Evolutionary conservation across 345 rosid species (phyloP).

Genomic region (Sonneratia caseolaris): DNA sequence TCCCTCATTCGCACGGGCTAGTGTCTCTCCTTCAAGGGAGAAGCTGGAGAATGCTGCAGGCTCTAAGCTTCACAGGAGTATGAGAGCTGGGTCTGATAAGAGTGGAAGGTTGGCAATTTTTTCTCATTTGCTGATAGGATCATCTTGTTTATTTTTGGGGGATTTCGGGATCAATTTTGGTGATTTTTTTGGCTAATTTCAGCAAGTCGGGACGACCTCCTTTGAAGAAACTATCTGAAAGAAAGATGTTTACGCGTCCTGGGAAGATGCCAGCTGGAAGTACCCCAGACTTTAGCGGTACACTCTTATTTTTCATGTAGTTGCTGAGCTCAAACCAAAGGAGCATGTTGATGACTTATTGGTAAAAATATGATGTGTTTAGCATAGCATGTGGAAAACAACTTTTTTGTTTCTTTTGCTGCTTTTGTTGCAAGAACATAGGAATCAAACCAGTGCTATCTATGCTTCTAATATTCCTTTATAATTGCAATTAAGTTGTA

Average conservation of each 20-base stretch:
- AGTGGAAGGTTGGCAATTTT: constrained; percentile 32
- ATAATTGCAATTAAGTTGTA: background rate
- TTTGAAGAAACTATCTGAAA: constrained; percentile 41
- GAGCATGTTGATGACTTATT: background rate
- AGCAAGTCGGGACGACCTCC: constrained; percentile 51
- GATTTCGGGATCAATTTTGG: background rate
- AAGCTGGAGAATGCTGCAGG: constrained; percentile 35
- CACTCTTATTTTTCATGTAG: background rate
- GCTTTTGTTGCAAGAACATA: background rate
- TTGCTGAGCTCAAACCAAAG: background rate
- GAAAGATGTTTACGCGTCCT: constrained; percentile 28
- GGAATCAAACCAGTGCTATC: background rate
- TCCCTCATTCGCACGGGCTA: constrained; percentile 24
- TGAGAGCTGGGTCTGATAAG: constrained; percentile 35
- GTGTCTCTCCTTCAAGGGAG: constrained; percentile 28
- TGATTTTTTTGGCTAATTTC: constrained; percentile 16
- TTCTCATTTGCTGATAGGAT: constrained; percentile 6
- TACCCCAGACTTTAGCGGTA: constrained; percentile 39
- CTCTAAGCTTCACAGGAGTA: constrained; percentile 33
- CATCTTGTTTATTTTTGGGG: background rate
- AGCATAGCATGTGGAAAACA: background rate
- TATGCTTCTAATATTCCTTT: background rate
- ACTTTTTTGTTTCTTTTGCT: background rate
- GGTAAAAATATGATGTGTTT: background rate
- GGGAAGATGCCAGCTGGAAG: constrained; percentile 22